Evolutionary conservation across 2,329 filamentous ascomycete genomes (phyloP), one percentile per base, ranked within the genome.

Genomic region (Rugonectria rugulosa): DNA sequence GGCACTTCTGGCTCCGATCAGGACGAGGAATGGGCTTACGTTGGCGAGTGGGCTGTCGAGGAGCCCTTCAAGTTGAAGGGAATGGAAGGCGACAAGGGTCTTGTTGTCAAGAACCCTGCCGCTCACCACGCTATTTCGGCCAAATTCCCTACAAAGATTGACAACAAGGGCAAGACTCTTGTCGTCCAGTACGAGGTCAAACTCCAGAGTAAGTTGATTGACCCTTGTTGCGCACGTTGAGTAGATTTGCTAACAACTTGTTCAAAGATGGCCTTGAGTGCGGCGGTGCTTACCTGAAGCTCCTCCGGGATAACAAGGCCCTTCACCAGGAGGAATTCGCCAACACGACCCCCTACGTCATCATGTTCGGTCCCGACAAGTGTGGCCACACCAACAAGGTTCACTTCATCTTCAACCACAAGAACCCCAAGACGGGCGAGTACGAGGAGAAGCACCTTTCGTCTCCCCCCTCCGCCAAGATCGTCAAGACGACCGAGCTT

Each of bases 321-420:
- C 92, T 99, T 70, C 92, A 97, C 82, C 87, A 91, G 71, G 94
- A 98, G 65, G 95, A 99, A 82, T 99, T 99, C 83, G 92, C 91
- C 77, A 98, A 99, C 80, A 87, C 89, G 60, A 97, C 94, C 37
- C 95, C 95, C 43, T 99, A 99, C 75, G 91, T 99, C 68, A 96
- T 99, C 85, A 99, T 99, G 95, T 99, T 99, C 75, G 95, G 95
- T 67, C 95, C 95, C 69, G 95, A 99, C 84, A 98, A 98, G 89
- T 99, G 95, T 77, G 95, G 95, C 77, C 86, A 92, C 75, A 98
- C 92, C 78, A 99, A 99, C 89, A 98, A 98, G 89, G 91, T 96
- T 48, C 85, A 87, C 79, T 97, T 99, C 82, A 99, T 99, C 78
- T 96, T 99, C 88, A 95, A 96, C 80, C 95, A 99, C 90, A 99